Percentiles rank a stretch among this genome's conserved stretches.
Evolutionary conservation across 2,329 filamentous ascomycete genomes (phyloP).

Genomic region (Alternaria conjuncta): DNA sequence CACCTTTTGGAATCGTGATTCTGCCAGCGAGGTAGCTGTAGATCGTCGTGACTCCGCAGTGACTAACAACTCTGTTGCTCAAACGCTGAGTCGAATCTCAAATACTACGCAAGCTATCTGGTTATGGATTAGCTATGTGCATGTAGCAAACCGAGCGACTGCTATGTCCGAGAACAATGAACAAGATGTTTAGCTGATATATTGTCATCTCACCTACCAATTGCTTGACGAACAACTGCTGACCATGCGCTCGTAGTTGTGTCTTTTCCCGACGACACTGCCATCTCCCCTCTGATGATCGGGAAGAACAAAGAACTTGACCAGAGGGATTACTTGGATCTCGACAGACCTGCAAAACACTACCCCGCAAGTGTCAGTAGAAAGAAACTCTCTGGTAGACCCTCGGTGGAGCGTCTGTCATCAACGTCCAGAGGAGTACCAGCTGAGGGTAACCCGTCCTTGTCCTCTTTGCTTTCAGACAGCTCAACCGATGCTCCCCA

Average conservation of each 20-base stretch:
- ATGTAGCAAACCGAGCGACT: neutral
- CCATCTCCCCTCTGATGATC: slow-evolving; percentile 55
- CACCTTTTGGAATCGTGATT: neutral
- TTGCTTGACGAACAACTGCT: slow-evolving; percentile 22
- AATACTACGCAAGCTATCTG: neutral
- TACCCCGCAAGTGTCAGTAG: slow-evolving; percentile 49
- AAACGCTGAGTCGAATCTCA: neutral
- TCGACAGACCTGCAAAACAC: slow-evolving; percentile 48
- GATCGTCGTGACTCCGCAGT: neutral
- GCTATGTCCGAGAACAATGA: neutral
- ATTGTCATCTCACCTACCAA: neutral
- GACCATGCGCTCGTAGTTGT: slow-evolving; percentile 48
- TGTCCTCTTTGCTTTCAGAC: slow-evolving; percentile 39
- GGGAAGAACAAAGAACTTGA: slow-evolving; percentile 55
- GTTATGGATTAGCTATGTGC: neutral
- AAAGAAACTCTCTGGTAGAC: slow-evolving; percentile 53
- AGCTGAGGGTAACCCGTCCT: slow-evolving; percentile 36
- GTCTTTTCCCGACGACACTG: slow-evolving; percentile 54
- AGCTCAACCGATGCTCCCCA: slow-evolving; percentile 32
- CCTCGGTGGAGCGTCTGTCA: slow-evolving; percentile 41
- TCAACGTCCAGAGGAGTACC: slow-evolving; percentile 29
- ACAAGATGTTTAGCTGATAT: neutral
- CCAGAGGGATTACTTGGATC: slow-evolving; percentile 50
- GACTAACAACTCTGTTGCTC: neutral
- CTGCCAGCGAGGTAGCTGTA: neutral